Base-by-base conservation (phyloP, 1,284 basidiomycete species). In the Sparassis latifolia region DNA sequence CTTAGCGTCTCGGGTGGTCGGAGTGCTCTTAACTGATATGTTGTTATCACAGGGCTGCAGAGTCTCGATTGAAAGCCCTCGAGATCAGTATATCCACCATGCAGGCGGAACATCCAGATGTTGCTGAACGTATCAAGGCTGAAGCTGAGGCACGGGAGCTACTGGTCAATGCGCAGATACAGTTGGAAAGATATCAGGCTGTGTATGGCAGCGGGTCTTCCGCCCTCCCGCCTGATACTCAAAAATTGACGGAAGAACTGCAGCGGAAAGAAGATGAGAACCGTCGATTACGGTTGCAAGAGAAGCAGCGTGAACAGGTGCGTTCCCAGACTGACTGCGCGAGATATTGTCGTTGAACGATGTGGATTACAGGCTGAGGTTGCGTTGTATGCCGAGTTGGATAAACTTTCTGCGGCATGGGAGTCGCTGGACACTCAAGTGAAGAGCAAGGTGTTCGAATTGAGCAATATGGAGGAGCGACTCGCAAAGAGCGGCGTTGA, bases 371-470 rank as follows among this genome's bases (percentile, higher is more conserved):
- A 92, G 80, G 77, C 86, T 4, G 86, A 91, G 55, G 76, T 82
- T n/a, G 79, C 87, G 30, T 67, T 95, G 28, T 96, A 90, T 61
- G 75, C 82, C 39, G 95, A 98, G 69, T 72, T 97, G 4, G 94
- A 97, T 55, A 84, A 85, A 57, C 66, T 98, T 31, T 92, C 92
- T 10, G 78, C 82, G 44, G 86, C 92, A 0, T 97, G 92, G 89
- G 91, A 94, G 61, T 71, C 78, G n/a, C 72, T 95, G 32, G 92
- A 96, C 58, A 77, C 80, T 47, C 89, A 92, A 56, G 79, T 93
- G 42, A 84, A 87, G 57, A 85, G 77, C 66, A 96, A 96, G 67
- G 82, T 93, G 1, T 89, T 90, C 56, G 89, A 96, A 51, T 72
- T 97, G 31, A 73, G 78, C 40, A 75, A 74, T 10, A 72, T 86